Conservation (phyloP, 2,329 filamentous ascomycete species). For the Fusarium compactum region DNA sequence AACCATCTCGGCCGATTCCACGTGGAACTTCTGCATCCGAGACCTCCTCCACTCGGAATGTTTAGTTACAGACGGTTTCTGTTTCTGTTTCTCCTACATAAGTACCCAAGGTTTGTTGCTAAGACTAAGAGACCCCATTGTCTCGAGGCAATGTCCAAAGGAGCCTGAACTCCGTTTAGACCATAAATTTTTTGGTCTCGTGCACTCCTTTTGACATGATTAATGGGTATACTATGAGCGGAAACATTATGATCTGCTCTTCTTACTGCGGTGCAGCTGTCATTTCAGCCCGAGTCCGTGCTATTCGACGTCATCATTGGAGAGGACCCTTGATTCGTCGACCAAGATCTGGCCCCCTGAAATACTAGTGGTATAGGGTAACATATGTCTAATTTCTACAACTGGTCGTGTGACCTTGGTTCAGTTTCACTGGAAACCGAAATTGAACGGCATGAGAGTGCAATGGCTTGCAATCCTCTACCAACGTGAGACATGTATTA, state of each 20-base stretch:
- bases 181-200: neutral
- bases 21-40: constrained; percentile 34
- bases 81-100: neutral
- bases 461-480: neutral
- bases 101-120: neutral
- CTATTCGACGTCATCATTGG: constrained; percentile 15
- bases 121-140: neutral
- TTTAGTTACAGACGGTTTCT: neutral
- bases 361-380: constrained; percentile 18
- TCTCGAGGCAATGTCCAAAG: neutral
- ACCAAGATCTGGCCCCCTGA: neutral
- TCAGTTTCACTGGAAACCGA: neutral
- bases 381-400: neutral
- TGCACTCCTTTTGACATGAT: neutral
- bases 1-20: constrained; percentile 36
- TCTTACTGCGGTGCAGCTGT: constrained; percentile 9
- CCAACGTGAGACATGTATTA: neutral
- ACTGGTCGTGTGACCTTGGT: constrained; percentile 15
- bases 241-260: constrained; percentile 27
- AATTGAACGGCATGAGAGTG: neutral
- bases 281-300: constrained; percentile 24
- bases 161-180: neutral
- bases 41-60: constrained; percentile 14
- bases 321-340: neutral
- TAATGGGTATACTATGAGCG: neutral